Evolutionary conservation across 208 protist genomes (phyloP), one percentile per base, ranked within the genome.

Genomic region (Leishmania major): DNA sequence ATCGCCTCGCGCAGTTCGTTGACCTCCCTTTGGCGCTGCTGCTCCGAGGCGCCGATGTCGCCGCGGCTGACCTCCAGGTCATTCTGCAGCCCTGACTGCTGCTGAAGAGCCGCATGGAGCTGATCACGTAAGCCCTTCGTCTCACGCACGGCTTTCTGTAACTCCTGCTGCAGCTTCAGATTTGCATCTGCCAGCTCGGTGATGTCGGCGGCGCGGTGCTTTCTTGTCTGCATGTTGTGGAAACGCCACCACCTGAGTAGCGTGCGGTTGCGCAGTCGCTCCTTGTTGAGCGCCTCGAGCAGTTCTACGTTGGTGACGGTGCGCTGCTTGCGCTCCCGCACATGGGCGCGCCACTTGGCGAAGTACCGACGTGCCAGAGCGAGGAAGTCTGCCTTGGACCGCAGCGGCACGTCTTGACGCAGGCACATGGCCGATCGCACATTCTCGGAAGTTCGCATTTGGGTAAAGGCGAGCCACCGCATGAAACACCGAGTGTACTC

Each of bases 321-420:
- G 62, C 91, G 91, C 73, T 96, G 93, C 59, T 81, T 86, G 43
- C 71, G 74, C 37, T 90, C 66, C 17, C 91, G 82, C 19, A 94
- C 73, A 77, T 89, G 87, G 11, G 73, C 51, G 31, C 88, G 84
- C 93, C 93, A 96, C 69, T 90, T 89, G 31, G 25, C 17, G 67
- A 96, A 93, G 84, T 95, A 96, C 51, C 88, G 83, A 5, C 85
- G 83, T 25, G 89, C 88, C 19, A 96, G 81, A 1, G 84, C 77
- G 17, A 96, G 72, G 53, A 90, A 89, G 79, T 94, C 91, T 57
- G 84, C 81, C 74, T 92, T 92, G 11, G 87, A 85, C 53, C 87
- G 88, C 53, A 96, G 81, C 0, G 89, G 90, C 40, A 95, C 91
- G 25, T 91, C 89, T 47, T 88, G 83, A 11, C 84, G 77, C 1